These are phyloP conservation scores for Grosmannia serpens DNA, from an alignment of 2,329 filamentous ascomycete genomes.

Conservation along the genomic window DNA sequence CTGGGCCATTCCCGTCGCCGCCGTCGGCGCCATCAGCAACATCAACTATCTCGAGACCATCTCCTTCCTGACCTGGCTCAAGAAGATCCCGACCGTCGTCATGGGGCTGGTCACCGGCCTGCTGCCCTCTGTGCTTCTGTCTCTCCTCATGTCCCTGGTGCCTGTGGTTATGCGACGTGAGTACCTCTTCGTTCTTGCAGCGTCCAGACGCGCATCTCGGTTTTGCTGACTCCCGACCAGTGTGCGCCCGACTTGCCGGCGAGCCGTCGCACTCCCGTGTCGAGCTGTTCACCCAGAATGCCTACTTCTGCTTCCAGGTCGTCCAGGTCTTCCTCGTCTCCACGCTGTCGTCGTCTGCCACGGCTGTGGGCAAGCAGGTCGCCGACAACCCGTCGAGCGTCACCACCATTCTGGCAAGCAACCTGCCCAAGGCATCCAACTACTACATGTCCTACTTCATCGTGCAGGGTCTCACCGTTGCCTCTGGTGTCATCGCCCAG, in stretches of 20 bases:
- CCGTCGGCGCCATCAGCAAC: constrained; percentile 81
- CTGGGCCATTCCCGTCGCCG: constrained; percentile 64
- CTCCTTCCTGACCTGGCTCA: constrained; percentile 60
- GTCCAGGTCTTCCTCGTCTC: constrained; percentile 79
- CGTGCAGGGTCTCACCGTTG: constrained; percentile 75
- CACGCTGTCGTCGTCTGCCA: constrained; percentile 69
- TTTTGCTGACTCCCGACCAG: no score
- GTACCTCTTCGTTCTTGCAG: constrained; percentile 15
- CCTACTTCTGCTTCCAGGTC: constrained; percentile 82
- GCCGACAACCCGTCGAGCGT: constrained; percentile 48
- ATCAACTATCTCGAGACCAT: constrained; percentile 57
- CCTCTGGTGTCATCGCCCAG: constrained; percentile 64
- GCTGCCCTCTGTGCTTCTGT: constrained; percentile 65
- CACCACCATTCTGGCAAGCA: constrained; percentile 55
- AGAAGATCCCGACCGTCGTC: constrained; percentile 56
- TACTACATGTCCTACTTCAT: constrained; percentile 96
- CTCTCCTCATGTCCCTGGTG: constrained; percentile 76
- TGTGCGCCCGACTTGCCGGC: constrained; percentile 69
- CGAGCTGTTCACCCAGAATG: constrained; percentile 82
- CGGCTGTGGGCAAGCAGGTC: constrained; percentile 54
- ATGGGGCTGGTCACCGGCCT: constrained; percentile 77
- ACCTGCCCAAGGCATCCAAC: constrained; percentile 76
- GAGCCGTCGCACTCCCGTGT: constrained; percentile 69
- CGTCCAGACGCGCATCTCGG: no score
- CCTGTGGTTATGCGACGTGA: constrained; percentile 69